These are phyloP conservation scores for Annona cherimola DNA, from an alignment of 164 flowering plant genomes.

Conservation along the genomic window DNA sequence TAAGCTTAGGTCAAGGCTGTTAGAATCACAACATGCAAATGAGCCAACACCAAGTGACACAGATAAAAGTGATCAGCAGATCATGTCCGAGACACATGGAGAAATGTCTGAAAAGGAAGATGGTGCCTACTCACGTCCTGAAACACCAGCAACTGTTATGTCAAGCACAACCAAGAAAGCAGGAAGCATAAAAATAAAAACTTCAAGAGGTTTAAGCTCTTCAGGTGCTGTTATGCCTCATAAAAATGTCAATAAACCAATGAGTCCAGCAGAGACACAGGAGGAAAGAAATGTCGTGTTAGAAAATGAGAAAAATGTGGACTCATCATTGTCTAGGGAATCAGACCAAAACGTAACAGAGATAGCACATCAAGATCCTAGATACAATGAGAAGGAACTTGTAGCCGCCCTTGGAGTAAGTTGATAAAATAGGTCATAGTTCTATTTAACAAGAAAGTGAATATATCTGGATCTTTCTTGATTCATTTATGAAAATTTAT, in stretches of 20 bases:
- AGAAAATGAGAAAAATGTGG: constrained; percentile 11
- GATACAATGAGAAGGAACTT: constrained; percentile 55
- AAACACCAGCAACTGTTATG: constrained; percentile 20
- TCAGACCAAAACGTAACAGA: constrained; percentile 24
- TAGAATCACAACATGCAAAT: constrained; percentile 39
- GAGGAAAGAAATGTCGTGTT: constrained; percentile 17
- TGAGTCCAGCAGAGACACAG: constrained; percentile 19
- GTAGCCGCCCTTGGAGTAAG: constrained; percentile 42
- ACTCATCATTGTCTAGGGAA: constrained; percentile 10
- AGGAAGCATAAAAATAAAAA: constrained; percentile 67
- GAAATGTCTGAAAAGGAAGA: constrained; percentile 49
- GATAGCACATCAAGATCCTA: constrained; percentile 18
- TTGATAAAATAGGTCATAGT: not conserved
- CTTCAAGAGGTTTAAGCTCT: constrained; percentile 46
- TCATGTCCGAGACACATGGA: constrained; percentile 39
- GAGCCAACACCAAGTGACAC: constrained; percentile 56
- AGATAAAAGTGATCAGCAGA: constrained; percentile 49
- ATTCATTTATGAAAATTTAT: not conserved
- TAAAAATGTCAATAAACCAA: constrained; percentile 11
- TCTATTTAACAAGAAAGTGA: not conserved
- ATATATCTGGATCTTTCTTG: not conserved
- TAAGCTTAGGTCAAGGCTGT: constrained; percentile 57
- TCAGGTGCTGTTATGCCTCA: constrained; percentile 14
- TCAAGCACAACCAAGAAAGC: constrained; percentile 41
- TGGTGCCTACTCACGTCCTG: constrained; percentile 46